phyloP scores from a whole-genome alignment of 129 eudicot genomes.

The Sambucus nigra region DNA sequence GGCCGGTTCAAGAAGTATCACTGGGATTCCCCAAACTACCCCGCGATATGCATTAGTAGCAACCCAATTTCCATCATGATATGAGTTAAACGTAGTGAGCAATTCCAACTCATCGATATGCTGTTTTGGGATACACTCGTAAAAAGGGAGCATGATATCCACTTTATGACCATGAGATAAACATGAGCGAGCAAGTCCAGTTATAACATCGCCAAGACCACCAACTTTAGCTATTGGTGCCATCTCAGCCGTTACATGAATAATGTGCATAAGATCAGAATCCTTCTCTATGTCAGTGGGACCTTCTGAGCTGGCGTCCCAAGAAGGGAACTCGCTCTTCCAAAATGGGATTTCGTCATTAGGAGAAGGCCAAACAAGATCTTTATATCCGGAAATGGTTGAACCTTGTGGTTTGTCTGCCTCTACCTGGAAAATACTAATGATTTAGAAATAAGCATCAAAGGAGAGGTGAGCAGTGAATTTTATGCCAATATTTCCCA shows the following conservation, averaged over 20 bases:
- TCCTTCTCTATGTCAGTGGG: constrained; percentile 37
- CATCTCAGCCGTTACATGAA: constrained; percentile 83
- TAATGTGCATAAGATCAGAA: constrained; percentile 52
- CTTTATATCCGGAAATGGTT: constrained; percentile 12
- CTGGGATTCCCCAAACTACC: constrained; percentile 57
- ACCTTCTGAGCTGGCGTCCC: constrained; percentile 27
- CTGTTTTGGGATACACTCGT: constrained; percentile 64
- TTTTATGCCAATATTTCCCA: neutral
- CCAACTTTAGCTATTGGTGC: constrained; percentile 91
- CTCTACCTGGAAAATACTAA: no score
- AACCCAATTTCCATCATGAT: constrained; percentile 69
- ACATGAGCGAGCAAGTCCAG: constrained; percentile 81
- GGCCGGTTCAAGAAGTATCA: constrained; percentile 67
- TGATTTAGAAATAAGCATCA: constrained; percentile 5
- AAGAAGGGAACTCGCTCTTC: constrained; percentile 46
- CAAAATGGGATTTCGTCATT: constrained; percentile 65
- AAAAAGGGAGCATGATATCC: constrained; percentile 77
- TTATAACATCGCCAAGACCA: constrained; percentile 89
- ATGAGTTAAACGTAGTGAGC: constrained; percentile 46
- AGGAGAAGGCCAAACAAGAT: constrained; percentile 73
- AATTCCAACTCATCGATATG: constrained; percentile 39
- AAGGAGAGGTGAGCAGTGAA: neutral
- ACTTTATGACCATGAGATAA: constrained; percentile 69
- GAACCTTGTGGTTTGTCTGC: no score
- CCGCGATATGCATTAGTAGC: constrained; percentile 62